phyloP scores from a whole-genome alignment of 768 basidiomycete genomes.

The Mycena indigotica region DNA sequence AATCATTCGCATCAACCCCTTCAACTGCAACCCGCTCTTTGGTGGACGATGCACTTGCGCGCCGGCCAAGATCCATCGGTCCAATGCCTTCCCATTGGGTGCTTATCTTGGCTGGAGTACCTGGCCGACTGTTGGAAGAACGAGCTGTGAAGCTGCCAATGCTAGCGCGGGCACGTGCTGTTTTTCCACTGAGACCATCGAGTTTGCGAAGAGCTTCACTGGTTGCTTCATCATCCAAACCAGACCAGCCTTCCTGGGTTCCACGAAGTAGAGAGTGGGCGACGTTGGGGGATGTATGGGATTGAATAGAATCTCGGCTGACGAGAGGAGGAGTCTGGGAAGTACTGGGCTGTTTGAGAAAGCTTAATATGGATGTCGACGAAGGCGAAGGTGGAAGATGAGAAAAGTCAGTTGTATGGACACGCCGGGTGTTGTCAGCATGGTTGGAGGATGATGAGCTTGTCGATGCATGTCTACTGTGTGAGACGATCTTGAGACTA shows the following conservation, averaged over 20 bases:
- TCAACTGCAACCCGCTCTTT: constrained; percentile 46
- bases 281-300: constrained; percentile 61
- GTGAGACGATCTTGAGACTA: constrained; percentile 40
- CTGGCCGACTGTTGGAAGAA: constrained; percentile 68
- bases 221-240: constrained; percentile 84
- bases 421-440: constrained; percentile 60
- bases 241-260: constrained; percentile 89
- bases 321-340: constrained; percentile 38
- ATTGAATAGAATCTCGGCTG: constrained; percentile 42
- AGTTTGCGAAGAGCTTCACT: constrained; percentile 90
- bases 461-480: constrained; percentile 67
- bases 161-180: constrained; percentile 75
- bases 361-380: constrained; percentile 84
- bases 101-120: constrained; percentile 68
- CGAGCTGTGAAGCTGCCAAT: constrained; percentile 73
- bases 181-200: constrained; percentile 82
- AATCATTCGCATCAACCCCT: constrained; percentile 45
- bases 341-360: constrained; percentile 59
- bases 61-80: constrained; percentile 39
- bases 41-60: constrained; percentile 36
- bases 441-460: constrained; percentile 68
- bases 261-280: constrained; percentile 85
- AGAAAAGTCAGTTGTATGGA: constrained; percentile 78
- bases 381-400: constrained; percentile 91
- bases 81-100: constrained; percentile 79